Evolutionary conservation across 2,329 filamentous ascomycete genomes (phyloP).

Genomic region (Apiospora malaysiana): DNA sequence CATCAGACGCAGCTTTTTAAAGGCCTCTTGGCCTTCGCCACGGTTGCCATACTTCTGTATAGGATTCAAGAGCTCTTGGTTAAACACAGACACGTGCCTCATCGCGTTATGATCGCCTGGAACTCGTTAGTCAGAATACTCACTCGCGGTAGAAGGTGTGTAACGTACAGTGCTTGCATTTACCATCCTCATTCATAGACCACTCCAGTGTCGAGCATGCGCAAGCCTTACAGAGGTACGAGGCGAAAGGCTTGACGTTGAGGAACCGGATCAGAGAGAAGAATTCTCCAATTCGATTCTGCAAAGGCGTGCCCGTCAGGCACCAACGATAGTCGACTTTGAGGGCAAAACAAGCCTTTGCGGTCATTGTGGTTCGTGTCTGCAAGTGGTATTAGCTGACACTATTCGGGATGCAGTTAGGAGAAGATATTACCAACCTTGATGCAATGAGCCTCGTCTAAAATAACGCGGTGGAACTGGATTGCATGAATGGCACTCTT

Average conservation of each 20-base stretch:
- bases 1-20: slow-evolving; percentile 83
- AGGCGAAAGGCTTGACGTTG: slow-evolving; percentile 85
- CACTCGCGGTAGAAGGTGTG: slow-evolving; percentile 28
- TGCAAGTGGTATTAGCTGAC: slow-evolving; percentile 39
- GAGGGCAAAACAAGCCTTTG: slow-evolving; percentile 92
- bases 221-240: slow-evolving; percentile 92
- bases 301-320: slow-evolving; percentile 90
- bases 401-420: neutral
- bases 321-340: slow-evolving; percentile 93
- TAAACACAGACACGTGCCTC: slow-evolving; percentile 79
- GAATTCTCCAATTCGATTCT: slow-evolving; percentile 97
- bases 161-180: slow-evolving; percentile 56
- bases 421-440: slow-evolving; percentile 59
- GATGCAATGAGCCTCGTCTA: slow-evolving; percentile 96
- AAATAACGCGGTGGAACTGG: slow-evolving; percentile 86
- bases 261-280: slow-evolving; percentile 94
- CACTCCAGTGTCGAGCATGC: slow-evolving; percentile 83
- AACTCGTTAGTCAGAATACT: slow-evolving; percentile 27
- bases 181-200: slow-evolving; percentile 74
- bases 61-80: slow-evolving; percentile 92
- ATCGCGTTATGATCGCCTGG: slow-evolving; percentile 38
- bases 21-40: slow-evolving; percentile 70
- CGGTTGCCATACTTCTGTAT: slow-evolving; percentile 67
- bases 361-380: slow-evolving; percentile 85
- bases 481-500: slow-evolving; percentile 82